Evolutionary conservation across 1,284 basidiomycete genomes (phyloP), one percentile per base, ranked within the genome.

Genomic region (Cryptococcus neoformans): DNA sequence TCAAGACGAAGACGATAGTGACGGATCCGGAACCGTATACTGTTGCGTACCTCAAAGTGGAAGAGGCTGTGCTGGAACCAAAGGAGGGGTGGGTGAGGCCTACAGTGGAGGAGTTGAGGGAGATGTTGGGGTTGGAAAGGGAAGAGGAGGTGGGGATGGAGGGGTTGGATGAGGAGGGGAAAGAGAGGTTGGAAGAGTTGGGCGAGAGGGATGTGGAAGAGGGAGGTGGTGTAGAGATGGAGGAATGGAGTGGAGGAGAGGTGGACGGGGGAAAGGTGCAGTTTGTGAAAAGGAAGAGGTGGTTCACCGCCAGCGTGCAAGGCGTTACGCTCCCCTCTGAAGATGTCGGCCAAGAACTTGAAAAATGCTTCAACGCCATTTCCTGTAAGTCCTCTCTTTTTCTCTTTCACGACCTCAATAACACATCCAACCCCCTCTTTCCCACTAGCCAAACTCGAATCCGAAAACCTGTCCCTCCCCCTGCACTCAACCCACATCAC

Each of bases 11-110:
- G 68, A 83, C 83, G 0, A 84, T 93, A 28, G 84, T 74, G 81
- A 85, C 71, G 83, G 77, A 78, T 61, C 76, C 67, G 39, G 74
- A 74, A 58, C 72, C 72, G 5, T 79, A 90, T 0, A 87, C 89
- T 1, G 92, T 97, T 16, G 93, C 93, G 12, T 95, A 88, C 75
- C 79, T 96, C 28, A 84, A 89, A 55, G 83, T 97, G 57, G 87
- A 87, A 66, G 71, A 80, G 8, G 90, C 89, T 0, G 71, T 73
- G 4, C 79, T 94, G 16, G 81, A 83, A 55, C 66, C 73, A 1
- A 92, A 91, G 72, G 51, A 64, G 12, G 62, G 64, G 1, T 72
- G 69, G 66, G 49, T 28, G 5, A 52, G 47, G 44, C 75, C 70
- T 1, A 69, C 58, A 0, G 59, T 65, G 1, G 35, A 34, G 1